phyloP scores from a whole-genome alignment of 257 asterid genomes.

The Ballota nigra region DNA sequence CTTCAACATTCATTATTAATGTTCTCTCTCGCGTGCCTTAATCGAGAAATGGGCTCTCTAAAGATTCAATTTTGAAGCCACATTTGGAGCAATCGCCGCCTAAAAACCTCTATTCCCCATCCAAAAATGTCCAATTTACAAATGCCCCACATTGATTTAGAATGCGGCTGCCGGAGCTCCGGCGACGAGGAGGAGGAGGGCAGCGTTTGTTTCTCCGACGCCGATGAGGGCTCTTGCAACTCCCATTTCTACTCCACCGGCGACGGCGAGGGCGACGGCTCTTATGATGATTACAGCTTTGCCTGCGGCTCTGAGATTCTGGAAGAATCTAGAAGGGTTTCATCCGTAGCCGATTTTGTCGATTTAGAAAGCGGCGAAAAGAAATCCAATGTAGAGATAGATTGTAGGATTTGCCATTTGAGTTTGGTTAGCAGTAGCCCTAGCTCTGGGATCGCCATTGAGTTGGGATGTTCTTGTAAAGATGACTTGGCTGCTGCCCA shows the following conservation, averaged over 20 bases:
- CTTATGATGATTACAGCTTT: slow-evolving; percentile 47
- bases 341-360: slow-evolving; percentile 44
- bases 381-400: slow-evolving; percentile 46
- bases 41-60: slow-evolving; percentile 11
- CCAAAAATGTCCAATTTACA: slow-evolving; percentile 40
- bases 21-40: not conserved
- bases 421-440: slow-evolving; percentile 61
- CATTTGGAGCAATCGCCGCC: not conserved
- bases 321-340: slow-evolving; percentile 43
- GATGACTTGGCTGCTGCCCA: slow-evolving; percentile 88
- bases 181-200: slow-evolving; percentile 44
- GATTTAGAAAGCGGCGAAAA: slow-evolving; percentile 47
- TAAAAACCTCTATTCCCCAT: slow-evolving; percentile 12
- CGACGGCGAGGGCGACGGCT: slow-evolving; percentile 78
- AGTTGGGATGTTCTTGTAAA: slow-evolving; percentile 85
- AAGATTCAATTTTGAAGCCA: slow-evolving; percentile 35
- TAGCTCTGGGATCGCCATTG: slow-evolving; percentile 64
- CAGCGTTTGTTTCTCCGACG: slow-evolving; percentile 75
- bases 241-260: slow-evolving; percentile 81
- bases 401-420: slow-evolving; percentile 86
- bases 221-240: slow-evolving; percentile 65
- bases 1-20: slow-evolving; percentile 23
- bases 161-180: slow-evolving; percentile 51
- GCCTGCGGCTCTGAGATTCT: slow-evolving; percentile 44
- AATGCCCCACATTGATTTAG: slow-evolving; percentile 59